phyloP scores from a whole-genome alignment of 2,329 filamentous ascomycete genomes.

The Cladorrhinum sp. region DNA sequence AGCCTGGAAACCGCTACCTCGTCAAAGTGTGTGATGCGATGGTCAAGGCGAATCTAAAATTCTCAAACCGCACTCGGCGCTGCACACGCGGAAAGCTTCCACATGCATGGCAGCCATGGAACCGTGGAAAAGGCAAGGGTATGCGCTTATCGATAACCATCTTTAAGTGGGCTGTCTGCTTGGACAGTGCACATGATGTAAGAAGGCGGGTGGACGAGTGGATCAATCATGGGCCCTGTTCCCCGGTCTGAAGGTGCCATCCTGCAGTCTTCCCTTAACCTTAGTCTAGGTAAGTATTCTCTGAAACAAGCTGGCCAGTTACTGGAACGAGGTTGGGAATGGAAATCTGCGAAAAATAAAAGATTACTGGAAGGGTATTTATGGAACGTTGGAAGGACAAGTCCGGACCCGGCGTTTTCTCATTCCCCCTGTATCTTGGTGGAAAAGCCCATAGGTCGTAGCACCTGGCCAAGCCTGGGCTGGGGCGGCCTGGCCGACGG shows the following conservation, averaged over 20 bases:
- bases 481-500: constrained; percentile 6
- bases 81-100: background rate
- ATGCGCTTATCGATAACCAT: background rate
- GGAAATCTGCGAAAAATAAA: background rate
- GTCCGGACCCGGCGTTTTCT: background rate
- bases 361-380: background rate
- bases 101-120: background rate
- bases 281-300: no score
- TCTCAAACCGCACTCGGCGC: background rate
- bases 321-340: background rate
- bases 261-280: no score
- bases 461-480: background rate
- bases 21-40: constrained; percentile 1
- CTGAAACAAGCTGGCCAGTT: background rate
- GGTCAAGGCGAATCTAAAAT: background rate
- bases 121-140: background rate
- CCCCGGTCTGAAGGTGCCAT: background rate
- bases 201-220: background rate
- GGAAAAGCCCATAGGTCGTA: background rate
- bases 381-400: background rate
- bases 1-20: no score
- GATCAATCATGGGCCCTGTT: background rate
- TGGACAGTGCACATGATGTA: background rate
- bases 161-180: background rate
- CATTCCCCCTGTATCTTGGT: background rate